Evolutionary conservation across 805 yeast genomes (phyloP), one percentile per base, ranked within the genome.

Genomic region (Nakazawaea holstii): DNA sequence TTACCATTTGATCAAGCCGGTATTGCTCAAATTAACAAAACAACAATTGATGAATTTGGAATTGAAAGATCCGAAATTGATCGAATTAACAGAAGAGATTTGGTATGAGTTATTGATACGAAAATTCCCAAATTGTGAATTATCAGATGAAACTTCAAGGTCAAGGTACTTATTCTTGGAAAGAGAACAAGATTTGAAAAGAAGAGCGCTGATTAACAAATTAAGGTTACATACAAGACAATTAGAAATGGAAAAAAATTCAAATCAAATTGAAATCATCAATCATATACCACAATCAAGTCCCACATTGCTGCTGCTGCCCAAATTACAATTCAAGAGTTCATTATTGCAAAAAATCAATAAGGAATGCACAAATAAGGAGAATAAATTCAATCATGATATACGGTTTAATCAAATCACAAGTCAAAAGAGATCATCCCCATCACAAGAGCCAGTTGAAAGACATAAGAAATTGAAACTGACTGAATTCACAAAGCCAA

Each of bases 1-100:
- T 24, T 77, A 68, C 53, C 81, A 75, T 55, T 56, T 78, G 11
- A 62, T 77, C 9, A 69, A 65, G 52, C 80, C 82, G 0, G 60
- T 77, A 1, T 60, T 78, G 10, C 56, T 53, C 49, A 68, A 68
- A 46, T 73, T 77, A 67, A 65, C 69, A 3, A 70, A 74, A 3
- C 71, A 68, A 49, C 72, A 76, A 41, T 60, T 78, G 14, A 59
- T 59, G 32, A 48, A 53, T 7, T 62, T 76, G 0, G 82, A 78
- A 55, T 49, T 48, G 1, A 59, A 55, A 40, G 72, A 77, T 38
- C 74, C 76, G 4, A 74, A 66, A 24, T 53, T 78, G 1, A 58
- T 57, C 6, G 68, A 72, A 1, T 58, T 66, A 37, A 61, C 74
- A 3, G 80, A 76, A 51, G 63, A 60, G 6, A 52, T 77, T 31